phyloP scores from a whole-genome alignment of 2,329 filamentous ascomycete genomes.

The Hypoxylon sp. region DNA sequence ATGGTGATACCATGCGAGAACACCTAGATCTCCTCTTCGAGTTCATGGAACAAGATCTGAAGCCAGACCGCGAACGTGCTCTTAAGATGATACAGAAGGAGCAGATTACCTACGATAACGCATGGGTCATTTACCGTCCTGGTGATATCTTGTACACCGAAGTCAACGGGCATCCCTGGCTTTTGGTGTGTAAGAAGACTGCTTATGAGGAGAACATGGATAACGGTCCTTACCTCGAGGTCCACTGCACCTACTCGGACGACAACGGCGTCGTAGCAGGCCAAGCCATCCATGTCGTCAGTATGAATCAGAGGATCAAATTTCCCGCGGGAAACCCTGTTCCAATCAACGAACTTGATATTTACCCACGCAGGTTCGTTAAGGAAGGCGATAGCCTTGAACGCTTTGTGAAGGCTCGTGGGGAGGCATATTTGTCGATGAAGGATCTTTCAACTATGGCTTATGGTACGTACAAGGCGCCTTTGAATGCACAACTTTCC shows the following conservation, averaged over 20 bases:
- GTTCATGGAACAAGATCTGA: slow-evolving; percentile 53
- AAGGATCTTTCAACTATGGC: slow-evolving; percentile 39
- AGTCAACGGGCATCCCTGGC: slow-evolving; percentile 49
- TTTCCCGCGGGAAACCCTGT: slow-evolving; percentile 50
- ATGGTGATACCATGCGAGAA: slow-evolving; percentile 23
- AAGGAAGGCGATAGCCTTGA: slow-evolving; percentile 46
- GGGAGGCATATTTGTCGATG: slow-evolving; percentile 48
- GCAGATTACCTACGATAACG: slow-evolving; percentile 49
- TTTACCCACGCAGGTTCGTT: slow-evolving; percentile 48
- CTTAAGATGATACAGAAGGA: slow-evolving; percentile 49
- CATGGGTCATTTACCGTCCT: slow-evolving; percentile 51
- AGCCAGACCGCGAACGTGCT: slow-evolving; percentile 41
- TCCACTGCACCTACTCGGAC: slow-evolving; percentile 50
- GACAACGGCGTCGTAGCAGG: slow-evolving; percentile 47
- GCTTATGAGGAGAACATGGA: slow-evolving; percentile 47
- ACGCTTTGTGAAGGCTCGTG: slow-evolving; percentile 40
- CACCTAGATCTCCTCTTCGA: slow-evolving; percentile 52
- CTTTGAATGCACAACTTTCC: no score
- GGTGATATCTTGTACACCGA: slow-evolving; percentile 51
- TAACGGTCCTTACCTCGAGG: slow-evolving; percentile 48
- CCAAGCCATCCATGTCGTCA: slow-evolving; percentile 34
- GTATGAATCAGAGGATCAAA: slow-evolving; percentile 42
- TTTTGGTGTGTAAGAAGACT: slow-evolving; percentile 48
- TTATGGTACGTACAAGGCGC: slow-evolving; percentile 44
- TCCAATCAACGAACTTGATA: slow-evolving; percentile 46